These are phyloP conservation scores for Fraxinus dipetala DNA, from an alignment of 305 asterid genomes.

Conservation along the genomic window DNA sequence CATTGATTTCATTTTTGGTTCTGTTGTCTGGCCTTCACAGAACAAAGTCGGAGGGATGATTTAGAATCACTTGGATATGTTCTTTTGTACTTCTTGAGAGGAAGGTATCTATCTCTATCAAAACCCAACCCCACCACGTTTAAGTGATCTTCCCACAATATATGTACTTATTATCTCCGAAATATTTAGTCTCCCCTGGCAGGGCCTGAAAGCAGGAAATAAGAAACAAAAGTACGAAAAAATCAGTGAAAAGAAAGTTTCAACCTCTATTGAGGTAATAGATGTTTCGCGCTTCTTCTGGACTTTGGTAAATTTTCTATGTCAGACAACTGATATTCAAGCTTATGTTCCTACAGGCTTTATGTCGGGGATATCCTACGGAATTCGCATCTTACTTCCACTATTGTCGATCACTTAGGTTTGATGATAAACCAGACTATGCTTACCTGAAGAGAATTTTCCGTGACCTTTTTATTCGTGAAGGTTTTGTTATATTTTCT, in stretches of 20 bases:
- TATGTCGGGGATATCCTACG: conserved; percentile 70
- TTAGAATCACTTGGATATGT: conserved; percentile 90
- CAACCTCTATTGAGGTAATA: conserved; percentile 80
- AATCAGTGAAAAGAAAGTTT: conserved; percentile 78
- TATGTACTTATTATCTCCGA: conserved; percentile 29
- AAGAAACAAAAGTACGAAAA: conserved; percentile 87
- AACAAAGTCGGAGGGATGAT: conserved; percentile 96
- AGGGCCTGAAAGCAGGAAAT: conserved; percentile 89
- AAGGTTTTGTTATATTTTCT: conserved; percentile 45
- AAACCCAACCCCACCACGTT: neutral
- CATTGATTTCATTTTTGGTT: conserved; percentile 22
- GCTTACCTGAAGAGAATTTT: conserved; percentile 74
- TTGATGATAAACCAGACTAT: conserved; percentile 84
- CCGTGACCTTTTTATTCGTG: conserved; percentile 85
- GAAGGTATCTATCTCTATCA: conserved; percentile 49
- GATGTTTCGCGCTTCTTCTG: neutral
- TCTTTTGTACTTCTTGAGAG: conserved; percentile 83
- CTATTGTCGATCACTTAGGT: conserved; percentile 75
- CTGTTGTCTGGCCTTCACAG: conserved; percentile 35
- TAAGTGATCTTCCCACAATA: conserved; percentile 11
- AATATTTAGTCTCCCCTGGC: conserved; percentile 78
- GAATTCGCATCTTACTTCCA: conserved; percentile 86
- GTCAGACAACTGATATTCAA: conserved; percentile 24
- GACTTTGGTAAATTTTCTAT: conserved; percentile 7
- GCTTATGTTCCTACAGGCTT: conserved; percentile 36